These are phyloP conservation scores for Candida caryicola DNA, from an alignment of 805 yeast genomes.

Conservation along the genomic window DNA sequence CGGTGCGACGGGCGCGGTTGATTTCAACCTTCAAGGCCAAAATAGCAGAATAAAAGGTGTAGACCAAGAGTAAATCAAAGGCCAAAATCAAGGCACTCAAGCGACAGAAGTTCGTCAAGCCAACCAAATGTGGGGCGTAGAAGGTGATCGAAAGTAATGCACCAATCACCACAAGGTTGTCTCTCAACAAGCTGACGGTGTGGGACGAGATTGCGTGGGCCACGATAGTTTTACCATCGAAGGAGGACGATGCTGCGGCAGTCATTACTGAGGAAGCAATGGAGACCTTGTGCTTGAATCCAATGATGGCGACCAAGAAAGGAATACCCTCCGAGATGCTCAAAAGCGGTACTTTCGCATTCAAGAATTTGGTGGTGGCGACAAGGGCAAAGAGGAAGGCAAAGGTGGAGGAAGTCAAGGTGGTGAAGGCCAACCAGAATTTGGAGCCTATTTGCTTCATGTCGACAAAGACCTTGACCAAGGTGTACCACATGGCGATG, in stretches of 20 bases:
- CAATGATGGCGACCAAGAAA: constrained; percentile 86
- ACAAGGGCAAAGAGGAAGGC: constrained; percentile 78
- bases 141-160: constrained; percentile 68
- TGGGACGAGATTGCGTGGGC: constrained; percentile 40
- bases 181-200: constrained; percentile 61
- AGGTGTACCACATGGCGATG: constrained; percentile 82
- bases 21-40: constrained; percentile 87
- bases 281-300: constrained; percentile 80
- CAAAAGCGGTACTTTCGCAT: constrained; percentile 63
- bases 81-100: constrained; percentile 66
- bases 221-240: constrained; percentile 44
- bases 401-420: constrained; percentile 73
- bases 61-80: constrained; percentile 68
- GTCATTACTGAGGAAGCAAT: constrained; percentile 60
- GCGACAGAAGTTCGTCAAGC: constrained; percentile 77
- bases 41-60: constrained; percentile 80
- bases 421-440: constrained; percentile 82
- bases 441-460: constrained; percentile 79
- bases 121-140: constrained; percentile 64
- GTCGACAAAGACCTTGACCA: constrained; percentile 68
- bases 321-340: constrained; percentile 90
- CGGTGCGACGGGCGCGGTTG: constrained; percentile 76
- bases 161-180: constrained; percentile 67
- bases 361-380: constrained; percentile 54
- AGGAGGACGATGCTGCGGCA: constrained; percentile 26